Base-by-base conservation (phyloP, 2,329 filamentous ascomycete genomes). In the Aspergillus udagawae region DNA sequence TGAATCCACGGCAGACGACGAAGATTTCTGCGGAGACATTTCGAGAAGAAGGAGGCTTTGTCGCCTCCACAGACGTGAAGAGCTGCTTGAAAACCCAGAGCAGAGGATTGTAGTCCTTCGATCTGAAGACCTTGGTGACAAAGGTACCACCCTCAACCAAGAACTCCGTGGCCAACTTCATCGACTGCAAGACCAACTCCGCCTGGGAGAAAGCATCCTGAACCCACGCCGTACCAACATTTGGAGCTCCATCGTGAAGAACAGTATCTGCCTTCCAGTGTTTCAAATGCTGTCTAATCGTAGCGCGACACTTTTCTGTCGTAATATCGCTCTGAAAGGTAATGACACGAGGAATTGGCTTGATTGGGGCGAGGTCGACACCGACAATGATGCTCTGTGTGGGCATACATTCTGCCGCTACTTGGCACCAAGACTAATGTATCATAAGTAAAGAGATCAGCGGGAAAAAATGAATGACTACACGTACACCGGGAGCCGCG, bases 21-120 rank as follows among this genome's bases (percentile, higher is more conserved):
- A 99, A 99, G 44, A 97, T 97, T 80, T 99, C 94, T 63, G 94
- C 94, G 7, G 92, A 97, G 53, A 99, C 93, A 69, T 96, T 97
- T 80, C 94, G 84, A 8, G 91, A 96, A 0, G 92, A 96, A 0
- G 94, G 94, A 3, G 94, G 94, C 75, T 99, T 99, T 4, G 94
- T 99, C 51, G 95, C 93, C 73, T 99, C 93, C 62, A 99, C 94
- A 64, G 94, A 95, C 50, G 83, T 83, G 79, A 99, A 99, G 0
- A 99, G 82, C 74, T 99, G 94, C 72, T 96, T 96, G 80, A 97
- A 92, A 35, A 97, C 92, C 94, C 94, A 99, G 51, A 97, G 83
- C 49, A 99, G 78, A 57, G 91, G 88, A 72, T 97, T 97, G 80
- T 96, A 97, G 72, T 99, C 93, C 72, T 97, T 97, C 35, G 91